phyloP scores from a whole-genome alignment of 2,329 filamentous ascomycete genomes.

The Alternaria tenuissima region DNA sequence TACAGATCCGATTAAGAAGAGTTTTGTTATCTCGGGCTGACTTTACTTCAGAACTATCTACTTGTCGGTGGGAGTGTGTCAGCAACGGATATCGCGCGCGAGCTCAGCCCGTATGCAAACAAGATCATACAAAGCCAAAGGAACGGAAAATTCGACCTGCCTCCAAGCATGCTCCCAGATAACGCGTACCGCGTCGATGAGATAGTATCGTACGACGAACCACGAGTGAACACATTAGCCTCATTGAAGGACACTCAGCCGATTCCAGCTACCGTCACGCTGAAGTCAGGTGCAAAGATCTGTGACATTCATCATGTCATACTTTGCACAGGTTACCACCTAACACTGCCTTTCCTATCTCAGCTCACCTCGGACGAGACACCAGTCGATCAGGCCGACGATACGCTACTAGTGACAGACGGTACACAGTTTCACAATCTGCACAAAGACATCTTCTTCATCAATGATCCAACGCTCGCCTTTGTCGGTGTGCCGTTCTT shows the following conservation, averaged over 20 bases:
- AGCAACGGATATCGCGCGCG: slow-evolving; percentile 62
- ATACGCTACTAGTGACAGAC: slow-evolving; percentile 67
- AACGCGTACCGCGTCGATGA: slow-evolving; percentile 63
- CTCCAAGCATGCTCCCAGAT: slow-evolving; percentile 61
- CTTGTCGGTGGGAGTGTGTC: slow-evolving; percentile 66
- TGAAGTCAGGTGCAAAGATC: slow-evolving; percentile 64
- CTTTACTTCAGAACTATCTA: slow-evolving; percentile 55
- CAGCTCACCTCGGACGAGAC: slow-evolving; percentile 59
- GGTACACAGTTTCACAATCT: slow-evolving; percentile 71
- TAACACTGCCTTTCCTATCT: slow-evolving; percentile 70
- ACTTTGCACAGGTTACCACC: slow-evolving; percentile 74
- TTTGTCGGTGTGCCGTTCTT: slow-evolving; percentile 73
- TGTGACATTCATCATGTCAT: slow-evolving; percentile 68
- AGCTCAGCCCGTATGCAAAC: slow-evolving; percentile 57
- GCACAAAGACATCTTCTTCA: slow-evolving; percentile 76
- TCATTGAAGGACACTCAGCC: slow-evolving; percentile 34
- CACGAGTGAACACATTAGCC: neutral
- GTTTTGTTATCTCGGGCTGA: neutral
- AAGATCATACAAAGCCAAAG: slow-evolving; percentile 65
- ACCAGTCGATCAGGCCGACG: slow-evolving; percentile 58
- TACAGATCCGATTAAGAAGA: too few species aligned
- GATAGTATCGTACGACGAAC: slow-evolving; percentile 57
- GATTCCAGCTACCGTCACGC: slow-evolving; percentile 60
- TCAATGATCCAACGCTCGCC: slow-evolving; percentile 68
- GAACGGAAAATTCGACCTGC: slow-evolving; percentile 67